These are phyloP conservation scores for Zygotorulaspora chibaensis DNA, from an alignment of 805 yeast species.

Conservation along the genomic window DNA sequence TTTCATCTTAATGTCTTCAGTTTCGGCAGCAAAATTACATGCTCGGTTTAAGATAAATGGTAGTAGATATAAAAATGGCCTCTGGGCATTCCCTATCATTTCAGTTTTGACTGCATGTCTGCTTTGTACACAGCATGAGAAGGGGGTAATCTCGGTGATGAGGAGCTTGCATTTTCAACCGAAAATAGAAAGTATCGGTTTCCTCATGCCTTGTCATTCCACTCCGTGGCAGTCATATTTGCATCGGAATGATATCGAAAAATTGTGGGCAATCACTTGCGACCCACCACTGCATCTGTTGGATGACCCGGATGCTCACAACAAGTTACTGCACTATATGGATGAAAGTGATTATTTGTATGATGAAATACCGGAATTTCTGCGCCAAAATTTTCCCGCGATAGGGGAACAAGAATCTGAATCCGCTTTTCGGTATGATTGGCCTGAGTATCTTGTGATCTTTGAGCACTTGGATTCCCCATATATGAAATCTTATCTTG, in stretches of 20 bases:
- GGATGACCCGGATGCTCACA: conserved; percentile 26
- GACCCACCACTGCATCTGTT: conserved; percentile 69
- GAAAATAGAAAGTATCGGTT: conserved; percentile 56
- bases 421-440: conserved; percentile 37
- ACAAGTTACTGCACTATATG: conserved; percentile 46
- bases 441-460: conserved; percentile 74
- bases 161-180: conserved; percentile 44
- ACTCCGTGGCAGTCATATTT: conserved; percentile 91
- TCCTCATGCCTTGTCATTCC: conserved; percentile 93
- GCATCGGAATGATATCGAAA: conserved; percentile 49
- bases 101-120: conserved; percentile 32
- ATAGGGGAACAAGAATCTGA: conserved; percentile 21
- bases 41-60: neutral
- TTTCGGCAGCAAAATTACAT: conserved; percentile 25
- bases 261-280: conserved; percentile 79
- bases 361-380: conserved; percentile 55
- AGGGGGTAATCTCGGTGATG: conserved; percentile 75
- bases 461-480: conserved; percentile 58
- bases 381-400: conserved; percentile 51
- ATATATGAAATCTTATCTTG: conserved; percentile 40
- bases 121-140: conserved; percentile 70
- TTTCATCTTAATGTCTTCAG: conserved; percentile 49
- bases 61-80: conserved; percentile 1
- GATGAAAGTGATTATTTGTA: conserved; percentile 89
- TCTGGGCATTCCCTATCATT: conserved; percentile 22